Evolutionary conservation across 2,329 filamentous ascomycete genomes (phyloP).

Genomic region (Albifimbria verrucaria): DNA sequence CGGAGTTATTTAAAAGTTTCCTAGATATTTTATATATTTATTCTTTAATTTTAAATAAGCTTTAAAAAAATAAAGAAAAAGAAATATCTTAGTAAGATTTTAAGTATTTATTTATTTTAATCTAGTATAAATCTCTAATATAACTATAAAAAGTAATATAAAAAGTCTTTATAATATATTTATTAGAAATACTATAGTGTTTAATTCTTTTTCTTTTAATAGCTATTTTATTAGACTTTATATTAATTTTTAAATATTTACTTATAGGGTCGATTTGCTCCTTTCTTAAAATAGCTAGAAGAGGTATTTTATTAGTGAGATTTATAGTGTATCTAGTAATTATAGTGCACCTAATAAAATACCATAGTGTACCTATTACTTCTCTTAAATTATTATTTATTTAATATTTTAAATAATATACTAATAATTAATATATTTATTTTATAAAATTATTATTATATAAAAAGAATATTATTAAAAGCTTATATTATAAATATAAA

Average conservation of each 20-base stretch:
- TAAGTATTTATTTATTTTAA: background rate
- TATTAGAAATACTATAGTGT: background rate
- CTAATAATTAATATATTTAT: background rate
- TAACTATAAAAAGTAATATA: background rate
- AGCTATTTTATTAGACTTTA: background rate
- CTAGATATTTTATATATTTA: background rate
- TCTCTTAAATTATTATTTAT: background rate
- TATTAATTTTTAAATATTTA: background rate
- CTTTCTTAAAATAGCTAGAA: no score
- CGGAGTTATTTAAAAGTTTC: background rate
- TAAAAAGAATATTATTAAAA: background rate
- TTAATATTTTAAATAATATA: background rate
- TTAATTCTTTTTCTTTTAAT: background rate
- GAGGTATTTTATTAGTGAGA: background rate
- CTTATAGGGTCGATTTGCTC: no score
- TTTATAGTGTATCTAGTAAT: background rate
- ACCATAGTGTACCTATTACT: background rate
- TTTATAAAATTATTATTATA: background rate
- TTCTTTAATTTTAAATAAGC: background rate
- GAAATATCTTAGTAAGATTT: background rate
- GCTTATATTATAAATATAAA: background rate
- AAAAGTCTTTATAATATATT: conserved; percentile 1
- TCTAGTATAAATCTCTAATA: background rate
- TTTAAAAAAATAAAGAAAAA: background rate
- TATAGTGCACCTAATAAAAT: background rate